Conservation (phyloP, 2,329 filamentous ascomycete genomes). For the Sporothrix humicola region DNA sequence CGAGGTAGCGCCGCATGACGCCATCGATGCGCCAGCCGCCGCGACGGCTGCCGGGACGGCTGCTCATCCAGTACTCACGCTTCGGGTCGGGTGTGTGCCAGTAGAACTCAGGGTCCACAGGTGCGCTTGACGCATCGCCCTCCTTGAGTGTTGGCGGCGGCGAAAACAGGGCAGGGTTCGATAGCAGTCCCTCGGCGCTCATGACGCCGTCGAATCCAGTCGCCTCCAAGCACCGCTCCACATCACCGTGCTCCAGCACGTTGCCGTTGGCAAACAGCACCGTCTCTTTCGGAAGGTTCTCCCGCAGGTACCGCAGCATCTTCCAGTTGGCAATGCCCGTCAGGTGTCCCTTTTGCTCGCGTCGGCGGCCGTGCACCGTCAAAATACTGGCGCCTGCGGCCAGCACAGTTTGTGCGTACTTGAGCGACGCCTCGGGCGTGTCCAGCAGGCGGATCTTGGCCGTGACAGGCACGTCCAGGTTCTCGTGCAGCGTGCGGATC, state of each 20-base stretch:
- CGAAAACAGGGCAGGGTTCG: slow-evolving; percentile 87
- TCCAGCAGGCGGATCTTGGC: slow-evolving; percentile 94
- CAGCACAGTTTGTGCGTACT: slow-evolving; percentile 87
- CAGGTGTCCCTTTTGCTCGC: slow-evolving; percentile 95
- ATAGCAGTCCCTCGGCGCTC: slow-evolving; percentile 94
- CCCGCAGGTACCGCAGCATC: slow-evolving; percentile 80
- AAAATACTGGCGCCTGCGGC: slow-evolving; percentile 89
- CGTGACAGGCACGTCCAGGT: slow-evolving; percentile 83
- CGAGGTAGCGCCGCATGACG: slow-evolving; percentile 83
- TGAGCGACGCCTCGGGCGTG: slow-evolving; percentile 81
- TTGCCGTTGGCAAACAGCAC: slow-evolving; percentile 98
- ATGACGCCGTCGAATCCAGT: slow-evolving; percentile 94
- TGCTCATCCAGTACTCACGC: slow-evolving; percentile 85
- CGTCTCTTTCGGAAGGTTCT: slow-evolving; percentile 81
- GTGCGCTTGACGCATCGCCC: background rate
- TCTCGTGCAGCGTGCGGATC: slow-evolving; percentile 79
- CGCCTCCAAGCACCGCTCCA: slow-evolving; percentile 75
- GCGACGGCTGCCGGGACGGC: slow-evolving; percentile 65
- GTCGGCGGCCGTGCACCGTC: slow-evolving; percentile 84
- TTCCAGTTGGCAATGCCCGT: slow-evolving; percentile 93
- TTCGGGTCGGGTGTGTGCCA: slow-evolving; percentile 47
- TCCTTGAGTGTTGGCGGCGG: slow-evolving; percentile 58
- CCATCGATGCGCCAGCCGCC: slow-evolving; percentile 91
- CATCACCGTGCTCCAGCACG: slow-evolving; percentile 78
- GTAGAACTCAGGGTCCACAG: slow-evolving; percentile 8